Base-by-base conservation (phyloP, 352 stramenopile genomes). In the Globisporangium splendens region DNA sequence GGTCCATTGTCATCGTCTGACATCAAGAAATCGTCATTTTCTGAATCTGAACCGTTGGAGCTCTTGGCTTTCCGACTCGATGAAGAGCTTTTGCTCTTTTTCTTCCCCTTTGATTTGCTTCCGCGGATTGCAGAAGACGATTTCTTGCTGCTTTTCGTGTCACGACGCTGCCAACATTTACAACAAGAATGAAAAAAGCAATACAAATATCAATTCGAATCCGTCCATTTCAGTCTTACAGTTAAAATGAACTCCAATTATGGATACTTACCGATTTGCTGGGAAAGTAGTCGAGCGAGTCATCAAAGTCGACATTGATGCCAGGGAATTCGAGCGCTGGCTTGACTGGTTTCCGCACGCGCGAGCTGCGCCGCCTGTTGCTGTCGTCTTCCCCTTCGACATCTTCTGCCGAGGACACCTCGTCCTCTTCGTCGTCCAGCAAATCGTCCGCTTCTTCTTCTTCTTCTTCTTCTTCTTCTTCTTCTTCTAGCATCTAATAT, bases 361-460 rank as follows among this genome's bases (percentile, higher is more conserved):
- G 59, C 28, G 52, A 50, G 20, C 59, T 66, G 38, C 59, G 59
- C 20, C 59, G 59, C 8, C 54, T 28, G 24, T 18, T 50, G 38
- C 44, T 47, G 17, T 65, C 55, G 12, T 56, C 46, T 28, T 31
- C 41, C n/a, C 58, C 57, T 35, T 35, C 5, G 22, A 54, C 15
- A 31, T 35, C 28, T 35, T 35, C 28, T 35, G 28, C 7, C 3
- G 28, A 35, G 3, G 41, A 54, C 3, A 44, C 50, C 12, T 44
- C 50, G 17, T 35, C 54, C 3, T 44, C 48, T 21, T 51, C 61
- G 14, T 61, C 58, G 21, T 56, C 59, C 15, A 46, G 39, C 13
- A 58, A 47, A 10, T 66, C 79, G 15, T 72, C 65, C 4, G 54
- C 61, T 43, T 72, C 64, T 28, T 61, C 66, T 42, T 75, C 67